Conservation (phyloP, 2,329 filamentous ascomycete species). For the Claviceps cyperi region DNA sequence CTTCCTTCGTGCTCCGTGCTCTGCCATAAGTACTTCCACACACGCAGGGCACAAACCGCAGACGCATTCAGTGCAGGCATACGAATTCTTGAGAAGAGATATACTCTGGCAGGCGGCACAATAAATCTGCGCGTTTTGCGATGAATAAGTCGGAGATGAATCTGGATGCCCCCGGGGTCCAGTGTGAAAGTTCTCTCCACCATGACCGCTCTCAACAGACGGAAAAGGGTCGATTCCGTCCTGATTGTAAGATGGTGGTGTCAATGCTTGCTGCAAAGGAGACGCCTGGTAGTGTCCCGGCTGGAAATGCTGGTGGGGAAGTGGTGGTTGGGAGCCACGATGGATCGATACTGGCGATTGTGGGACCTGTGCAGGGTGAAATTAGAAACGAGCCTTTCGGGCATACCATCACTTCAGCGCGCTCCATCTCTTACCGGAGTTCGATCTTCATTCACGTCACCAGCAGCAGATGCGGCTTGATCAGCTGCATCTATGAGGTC, state of each 20-base stretch:
- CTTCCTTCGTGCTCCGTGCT: conserved; percentile 60
- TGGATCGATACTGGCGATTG: conserved; percentile 52
- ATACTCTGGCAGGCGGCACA: conserved; percentile 75
- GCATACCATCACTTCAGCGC: not conserved
- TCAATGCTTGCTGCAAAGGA: conserved; percentile 78
- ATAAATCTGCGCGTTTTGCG: conserved; percentile 74
- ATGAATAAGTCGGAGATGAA: conserved; percentile 60
- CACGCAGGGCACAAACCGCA: conserved; percentile 83
- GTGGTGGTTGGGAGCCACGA: conserved; percentile 46
- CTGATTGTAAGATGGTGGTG: conserved; percentile 59
- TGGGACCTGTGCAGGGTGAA: conserved; percentile 35
- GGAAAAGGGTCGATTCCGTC: conserved; percentile 68
- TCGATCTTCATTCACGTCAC: conserved; percentile 80
- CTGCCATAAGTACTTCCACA: conserved; percentile 64
- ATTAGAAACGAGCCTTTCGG: not conserved
- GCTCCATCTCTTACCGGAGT: conserved; percentile 55
- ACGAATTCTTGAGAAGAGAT: conserved; percentile 67
- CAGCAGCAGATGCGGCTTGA: conserved; percentile 65
- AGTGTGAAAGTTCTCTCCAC: conserved; percentile 60
- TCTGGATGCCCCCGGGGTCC: conserved; percentile 48
- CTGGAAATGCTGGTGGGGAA: conserved; percentile 47
- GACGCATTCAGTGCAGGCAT: conserved; percentile 92
- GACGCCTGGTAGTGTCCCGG: conserved; percentile 66
- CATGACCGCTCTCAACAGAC: conserved; percentile 67
- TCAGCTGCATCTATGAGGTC: conserved; percentile 82